Percentiles rank a stretch among this genome's conserved stretches.
These are phyloP conservation scores for Handroanthus guayacan DNA, from an alignment of 257 asterid genomes.

Conservation along the genomic window DNA sequence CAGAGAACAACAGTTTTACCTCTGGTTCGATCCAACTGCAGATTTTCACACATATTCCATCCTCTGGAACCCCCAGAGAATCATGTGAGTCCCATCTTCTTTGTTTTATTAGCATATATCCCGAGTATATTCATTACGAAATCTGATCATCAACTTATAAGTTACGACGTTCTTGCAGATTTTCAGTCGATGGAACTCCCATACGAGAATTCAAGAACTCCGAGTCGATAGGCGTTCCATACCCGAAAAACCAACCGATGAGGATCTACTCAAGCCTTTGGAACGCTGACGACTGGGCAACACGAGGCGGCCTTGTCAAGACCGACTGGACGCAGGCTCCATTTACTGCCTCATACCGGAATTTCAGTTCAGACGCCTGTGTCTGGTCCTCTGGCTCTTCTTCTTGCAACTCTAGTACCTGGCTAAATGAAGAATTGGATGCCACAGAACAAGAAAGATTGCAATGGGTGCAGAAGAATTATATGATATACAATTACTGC, in stretches of 20 bases:
- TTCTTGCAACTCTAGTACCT: constrained; percentile 37
- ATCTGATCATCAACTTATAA: too few species aligned
- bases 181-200: constrained; percentile 43
- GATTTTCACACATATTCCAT: constrained; percentile 52
- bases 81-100: constrained; percentile 33
- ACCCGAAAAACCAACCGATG: constrained; percentile 46
- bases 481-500: constrained; percentile 56
- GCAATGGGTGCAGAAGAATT: constrained; percentile 47
- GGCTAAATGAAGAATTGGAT: constrained; percentile 47
- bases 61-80: constrained; percentile 48
- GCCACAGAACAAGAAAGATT: constrained; percentile 39
- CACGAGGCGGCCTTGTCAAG: constrained; percentile 51
- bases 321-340: constrained; percentile 48
- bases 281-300: constrained; percentile 54
- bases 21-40: constrained; percentile 51
- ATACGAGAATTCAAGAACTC: constrained; percentile 42
- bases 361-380: constrained; percentile 41
- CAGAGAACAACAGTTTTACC: constrained; percentile 49
- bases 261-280: constrained; percentile 46
- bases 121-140: too few species aligned
- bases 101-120: too few species aligned
- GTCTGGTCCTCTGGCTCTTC: constrained; percentile 37
- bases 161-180: constrained; percentile 24
- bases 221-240: constrained; percentile 36
- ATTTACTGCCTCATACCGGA: constrained; percentile 45